Evolutionary conservation across 441 rosid species (phyloP), one percentile per base, ranked within the genome.

Genomic region (Pelargonium fulgidum): DNA sequence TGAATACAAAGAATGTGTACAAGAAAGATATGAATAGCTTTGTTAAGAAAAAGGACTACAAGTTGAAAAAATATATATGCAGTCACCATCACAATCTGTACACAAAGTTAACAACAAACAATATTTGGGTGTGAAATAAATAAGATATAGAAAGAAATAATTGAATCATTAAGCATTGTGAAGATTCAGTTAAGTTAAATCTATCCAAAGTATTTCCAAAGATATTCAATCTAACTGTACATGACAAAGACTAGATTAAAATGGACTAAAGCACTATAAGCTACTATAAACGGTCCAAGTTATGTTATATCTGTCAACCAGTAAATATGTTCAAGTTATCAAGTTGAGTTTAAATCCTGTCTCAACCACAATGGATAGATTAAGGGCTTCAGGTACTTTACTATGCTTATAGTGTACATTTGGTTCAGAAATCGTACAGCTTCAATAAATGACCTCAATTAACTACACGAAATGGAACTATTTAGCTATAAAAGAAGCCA

Each of bases 1-100:
- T 95, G 81, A 58, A 84, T 71, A 72, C 68, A 70, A 78, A 70
- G 56, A 69, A 73, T 70, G 79, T 69, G 79, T 87, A 78, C 81
- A 84, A 77, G 69, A 70, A 66, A 69, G 70, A 62, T 66, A 62
- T 19, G 59, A 22, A 75, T 29, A 5, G 66, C 68, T 45, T 22
- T 44, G 54, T 66, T 29, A 4, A 72, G 62, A 16, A 69, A 22
- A 45, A 13, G 45, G 36, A 5, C 52, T 47, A 70, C 64, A 14
- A 45, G 3, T 10, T 3, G 11, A 66, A 44, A 5, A 2, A 48
- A 48, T 5, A 48, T 48, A 48, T 48, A 14, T 12, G 16, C 11
- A 48, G 7, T 14, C 56, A 48, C 6, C 56, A 48, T 48, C 56
- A 48, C 17, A 48, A 48, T 48, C 16, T 48, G 3, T 48, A 48